phyloP scores from a whole-genome alignment of 257 asterid species.

The Buddleja alternifolia region DNA sequence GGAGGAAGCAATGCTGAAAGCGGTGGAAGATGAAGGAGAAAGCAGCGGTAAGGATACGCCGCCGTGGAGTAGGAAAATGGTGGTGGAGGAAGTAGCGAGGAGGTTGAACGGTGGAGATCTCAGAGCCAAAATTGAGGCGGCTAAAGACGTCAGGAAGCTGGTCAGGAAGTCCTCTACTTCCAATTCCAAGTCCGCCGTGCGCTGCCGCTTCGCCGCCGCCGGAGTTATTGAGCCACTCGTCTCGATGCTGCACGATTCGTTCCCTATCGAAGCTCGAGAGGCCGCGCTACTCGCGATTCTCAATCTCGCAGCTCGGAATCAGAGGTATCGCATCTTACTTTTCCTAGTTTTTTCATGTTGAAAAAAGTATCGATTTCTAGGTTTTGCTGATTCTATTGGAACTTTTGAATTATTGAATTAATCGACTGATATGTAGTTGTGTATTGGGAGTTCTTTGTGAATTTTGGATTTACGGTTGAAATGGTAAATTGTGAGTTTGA shows the following conservation, averaged over 20 bases:
- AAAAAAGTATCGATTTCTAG: constrained; percentile 1
- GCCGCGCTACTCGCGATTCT: constrained; percentile 87
- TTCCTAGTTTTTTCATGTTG: not conserved
- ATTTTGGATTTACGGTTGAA: not conserved
- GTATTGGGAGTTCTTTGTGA: not conserved
- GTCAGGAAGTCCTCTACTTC: constrained; percentile 70
- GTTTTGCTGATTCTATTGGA: not conserved
- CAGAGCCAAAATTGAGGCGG: constrained; percentile 70
- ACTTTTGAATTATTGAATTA: constrained; percentile 13
- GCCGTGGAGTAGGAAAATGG: constrained; percentile 34
- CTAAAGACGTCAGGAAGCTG: constrained; percentile 71
- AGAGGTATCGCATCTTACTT: constrained; percentile 43
- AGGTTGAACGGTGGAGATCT: constrained; percentile 63
- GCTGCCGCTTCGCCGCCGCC: constrained; percentile 75
- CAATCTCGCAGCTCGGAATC: constrained; percentile 89
- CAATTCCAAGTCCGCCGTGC: constrained; percentile 63
- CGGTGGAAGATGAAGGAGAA: constrained; percentile 23
- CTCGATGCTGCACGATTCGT: constrained; percentile 60
- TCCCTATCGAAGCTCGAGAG: constrained; percentile 71
- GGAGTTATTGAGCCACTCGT: constrained; percentile 89
- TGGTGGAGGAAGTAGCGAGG: constrained; percentile 68
- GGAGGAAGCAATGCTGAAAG: constrained; percentile 48
- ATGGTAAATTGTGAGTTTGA: constrained; percentile 12
- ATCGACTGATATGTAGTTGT: not conserved
- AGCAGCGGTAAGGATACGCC: constrained; percentile 22